Percentiles rank a stretch among this genome's conserved stretches.
phyloP scores from a whole-genome alignment of 345 rosid genomes.

The Lenwebbia sp. region DNA sequence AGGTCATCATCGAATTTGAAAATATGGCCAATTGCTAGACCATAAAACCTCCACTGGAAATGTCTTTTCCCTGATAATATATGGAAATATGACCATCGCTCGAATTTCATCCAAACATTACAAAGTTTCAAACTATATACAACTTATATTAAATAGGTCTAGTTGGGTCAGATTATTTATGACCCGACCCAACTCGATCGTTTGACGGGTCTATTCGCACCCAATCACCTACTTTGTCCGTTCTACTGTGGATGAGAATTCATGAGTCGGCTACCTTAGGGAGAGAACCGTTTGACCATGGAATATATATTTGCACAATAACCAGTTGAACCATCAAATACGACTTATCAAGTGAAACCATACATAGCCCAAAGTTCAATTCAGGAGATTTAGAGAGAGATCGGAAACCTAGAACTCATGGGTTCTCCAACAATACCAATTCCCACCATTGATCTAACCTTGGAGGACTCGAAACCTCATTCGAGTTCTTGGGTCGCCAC shows the following conservation, averaged over 20 bases:
- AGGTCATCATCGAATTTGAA: too few relatives aligned
- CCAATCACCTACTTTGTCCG: background rate
- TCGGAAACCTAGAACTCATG: constrained; percentile 2
- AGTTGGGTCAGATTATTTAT: too few relatives aligned
- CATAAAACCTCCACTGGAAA: too few relatives aligned
- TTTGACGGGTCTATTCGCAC: background rate
- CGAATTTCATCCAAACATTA: too few relatives aligned
- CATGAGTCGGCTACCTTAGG: too few relatives aligned
- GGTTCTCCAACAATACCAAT: constrained; percentile 6
- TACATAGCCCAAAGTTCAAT: background rate
- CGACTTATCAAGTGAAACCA: background rate
- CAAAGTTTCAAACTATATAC: too few relatives aligned
- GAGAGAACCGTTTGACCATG: background rate
- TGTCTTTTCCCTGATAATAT: too few relatives aligned
- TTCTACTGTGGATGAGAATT: background rate
- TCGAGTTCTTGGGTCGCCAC: constrained; percentile 10
- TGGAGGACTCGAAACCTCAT: constrained; percentile 9
- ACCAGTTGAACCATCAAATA: background rate
- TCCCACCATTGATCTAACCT: constrained; percentile 19
- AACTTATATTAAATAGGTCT: too few relatives aligned
- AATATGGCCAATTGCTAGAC: too few relatives aligned
- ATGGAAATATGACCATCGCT: too few relatives aligned
- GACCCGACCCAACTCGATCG: too few relatives aligned
- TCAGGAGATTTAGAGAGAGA: constrained; percentile 1
- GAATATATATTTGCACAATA: background rate